Conservation (phyloP, 768 basidiomycete genomes). For the Boletus fagicola region DNA sequence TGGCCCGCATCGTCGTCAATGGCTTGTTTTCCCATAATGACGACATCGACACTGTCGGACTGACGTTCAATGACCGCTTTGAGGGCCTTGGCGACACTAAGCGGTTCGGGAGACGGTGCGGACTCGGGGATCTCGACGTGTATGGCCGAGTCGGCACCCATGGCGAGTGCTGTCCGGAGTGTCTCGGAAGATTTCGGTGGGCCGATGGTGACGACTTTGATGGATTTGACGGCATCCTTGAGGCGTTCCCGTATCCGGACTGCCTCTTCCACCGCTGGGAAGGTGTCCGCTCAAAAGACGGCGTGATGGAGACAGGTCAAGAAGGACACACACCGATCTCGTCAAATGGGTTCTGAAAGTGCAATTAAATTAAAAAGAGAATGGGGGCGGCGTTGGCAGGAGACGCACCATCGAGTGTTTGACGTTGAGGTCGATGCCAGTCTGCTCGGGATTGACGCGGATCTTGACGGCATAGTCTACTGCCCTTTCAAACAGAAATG, state of each 20-base stretch:
- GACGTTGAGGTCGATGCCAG: constrained; percentile 93
- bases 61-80: constrained; percentile 68
- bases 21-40: constrained; percentile 96
- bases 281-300: neutral
- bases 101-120: constrained; percentile 78
- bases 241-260: constrained; percentile 87
- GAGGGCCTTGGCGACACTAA: constrained; percentile 86
- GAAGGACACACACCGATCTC: constrained; percentile 79
- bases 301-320: neutral
- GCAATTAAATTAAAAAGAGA: neutral
- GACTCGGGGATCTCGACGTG: constrained; percentile 85
- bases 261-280: constrained; percentile 91
- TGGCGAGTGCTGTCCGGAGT: constrained; percentile 93
- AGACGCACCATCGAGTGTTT: constrained; percentile 95
- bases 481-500: constrained; percentile 47
- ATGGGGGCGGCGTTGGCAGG: neutral
- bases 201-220: constrained; percentile 93
- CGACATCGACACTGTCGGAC: constrained; percentile 67
- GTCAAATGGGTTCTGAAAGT: constrained; percentile 90
- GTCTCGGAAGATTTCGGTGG: constrained; percentile 87
- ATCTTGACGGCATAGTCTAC: constrained; percentile 99
- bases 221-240: constrained; percentile 75
- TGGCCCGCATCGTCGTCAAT: constrained; percentile 96
- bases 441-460: constrained; percentile 92
- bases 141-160: constrained; percentile 93